Base-by-base conservation (phyloP, 257 asterid genomes). In the Capsicum baccatum region DNA sequence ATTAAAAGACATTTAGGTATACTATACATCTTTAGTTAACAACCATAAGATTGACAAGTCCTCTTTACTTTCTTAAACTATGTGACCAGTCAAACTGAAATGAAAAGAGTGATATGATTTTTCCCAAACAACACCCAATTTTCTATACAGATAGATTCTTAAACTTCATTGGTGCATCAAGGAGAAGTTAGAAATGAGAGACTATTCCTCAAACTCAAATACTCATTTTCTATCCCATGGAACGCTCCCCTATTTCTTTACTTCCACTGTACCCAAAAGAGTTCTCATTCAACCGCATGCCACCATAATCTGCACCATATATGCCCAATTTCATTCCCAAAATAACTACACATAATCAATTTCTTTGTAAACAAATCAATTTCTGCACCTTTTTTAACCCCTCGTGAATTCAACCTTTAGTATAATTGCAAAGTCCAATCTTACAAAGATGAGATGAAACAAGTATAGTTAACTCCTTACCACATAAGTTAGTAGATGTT, bases 71-170 rank as follows among this genome's bases (percentile, higher is more conserved):
- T 64, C n/a, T 26, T 5, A 64, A 12, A 26, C n/a, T 26, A 21
- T 64, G 44, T 11, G 2, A 26, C 42, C 71, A 64, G 9, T 64
- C 71, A 64, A 48, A 64, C 6, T 63, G 42, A 63, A 63, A 63
- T 8, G 16, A 39, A 63, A 39, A 3, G 42, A 63, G 69, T 71
- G n/a, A 71, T 47, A 71, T n/a, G 79, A 71, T 47, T 48, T n/a
- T 47, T 58, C 80, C 26, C 3, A 4, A 47, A 73, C 3, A 6
- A 73, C 59, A 47, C 59, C 7, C 59, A 48, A 47, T 48, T 52
- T 73, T 73, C 80, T 71, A 19, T n/a, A 71, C n/a, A n/a, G n/a
- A 11, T 47, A 37, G n/a, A 67, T 37, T 15, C 79, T 70, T 35
- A 44, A 13, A 52, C 44, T 4, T 74, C 62, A 74, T 13, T 2